A percentile compares a stretch with the other conserved stretches of the same genome.
Evolutionary conservation across 139 green algal genomes (phyloP).

Genomic region (Pleodorina starrii): DNA sequence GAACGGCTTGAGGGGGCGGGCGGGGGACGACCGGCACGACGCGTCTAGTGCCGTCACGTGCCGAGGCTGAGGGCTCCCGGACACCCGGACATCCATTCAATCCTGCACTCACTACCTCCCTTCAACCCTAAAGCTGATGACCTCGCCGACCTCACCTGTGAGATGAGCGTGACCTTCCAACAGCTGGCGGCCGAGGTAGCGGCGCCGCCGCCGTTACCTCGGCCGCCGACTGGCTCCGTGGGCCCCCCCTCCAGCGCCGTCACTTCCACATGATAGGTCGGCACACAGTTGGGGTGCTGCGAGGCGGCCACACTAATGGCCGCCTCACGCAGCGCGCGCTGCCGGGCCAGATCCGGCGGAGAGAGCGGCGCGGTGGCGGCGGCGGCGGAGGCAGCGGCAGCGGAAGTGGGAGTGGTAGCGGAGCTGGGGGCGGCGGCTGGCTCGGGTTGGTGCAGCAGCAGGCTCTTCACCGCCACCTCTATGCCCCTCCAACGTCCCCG

Average conservation of each 20-base stretch:
- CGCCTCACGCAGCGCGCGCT: slow-evolving; percentile 4
- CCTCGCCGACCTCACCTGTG: neutral
- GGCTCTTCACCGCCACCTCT: neutral
- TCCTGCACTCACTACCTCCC: too few relatives aligned
- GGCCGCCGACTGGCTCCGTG: neutral
- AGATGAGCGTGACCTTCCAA: slow-evolving; percentile 26
- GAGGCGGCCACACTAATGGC: neutral
- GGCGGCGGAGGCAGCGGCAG: neutral
- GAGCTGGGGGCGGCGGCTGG: neutral
- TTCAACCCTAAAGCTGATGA: too few relatives aligned
- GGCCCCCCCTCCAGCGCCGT: neutral
- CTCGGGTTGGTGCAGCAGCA: neutral
- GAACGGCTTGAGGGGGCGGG: too few relatives aligned
- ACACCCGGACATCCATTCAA: neutral
- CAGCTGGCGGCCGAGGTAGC: neutral
- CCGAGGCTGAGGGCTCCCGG: neutral
- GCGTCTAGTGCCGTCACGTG: too few relatives aligned
- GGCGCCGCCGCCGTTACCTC: neutral
- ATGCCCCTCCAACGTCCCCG: neutral
- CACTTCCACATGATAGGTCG: slow-evolving; percentile 3
- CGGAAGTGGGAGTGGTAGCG: neutral
- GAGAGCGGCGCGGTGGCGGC: neutral
- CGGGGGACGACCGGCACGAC: neutral
- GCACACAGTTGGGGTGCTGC: slow-evolving; percentile 10
- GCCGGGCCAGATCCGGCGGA: neutral